phyloP scores from a whole-genome alignment of 495 filamentous ascomycete species.

The Aspergillus affinis region DNA sequence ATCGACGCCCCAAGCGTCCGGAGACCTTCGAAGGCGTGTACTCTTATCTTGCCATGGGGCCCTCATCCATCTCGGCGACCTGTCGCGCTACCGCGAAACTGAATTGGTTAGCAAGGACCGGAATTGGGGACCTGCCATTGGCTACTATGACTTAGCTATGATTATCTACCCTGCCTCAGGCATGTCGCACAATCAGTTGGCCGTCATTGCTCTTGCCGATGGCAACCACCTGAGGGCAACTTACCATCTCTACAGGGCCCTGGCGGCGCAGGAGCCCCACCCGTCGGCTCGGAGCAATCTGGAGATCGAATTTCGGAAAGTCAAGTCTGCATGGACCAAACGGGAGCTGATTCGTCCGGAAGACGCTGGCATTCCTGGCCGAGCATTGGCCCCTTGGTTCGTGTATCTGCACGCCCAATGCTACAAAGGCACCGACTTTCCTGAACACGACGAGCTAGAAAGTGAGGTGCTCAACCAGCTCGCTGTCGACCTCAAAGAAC shows the following conservation, averaged over 20 bases:
- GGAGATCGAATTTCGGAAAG: conserved; percentile 75
- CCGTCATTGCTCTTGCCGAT: conserved; percentile 76
- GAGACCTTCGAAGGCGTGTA: conserved; percentile 54
- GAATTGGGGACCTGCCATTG: conserved; percentile 77
- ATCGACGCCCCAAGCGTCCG: conserved; percentile 38
- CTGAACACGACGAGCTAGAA: conserved; percentile 80
- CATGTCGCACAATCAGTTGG: conserved; percentile 82
- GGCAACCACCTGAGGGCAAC: conserved; percentile 76
- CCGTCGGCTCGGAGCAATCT: conserved; percentile 72
- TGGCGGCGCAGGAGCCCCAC: conserved; percentile 70
- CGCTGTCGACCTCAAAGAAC: conserved; percentile 68
- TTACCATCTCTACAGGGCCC: conserved; percentile 84
- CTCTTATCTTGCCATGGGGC: conserved; percentile 78
- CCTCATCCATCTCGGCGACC: conserved; percentile 83
- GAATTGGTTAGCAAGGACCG: conserved; percentile 61
- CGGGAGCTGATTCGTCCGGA: conserved; percentile 55
- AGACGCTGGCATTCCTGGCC: conserved; percentile 50
- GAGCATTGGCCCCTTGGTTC: conserved; percentile 73
- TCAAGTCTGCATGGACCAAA: conserved; percentile 59
- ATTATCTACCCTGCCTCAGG: conserved; percentile 77
- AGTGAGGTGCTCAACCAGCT: conserved; percentile 79
- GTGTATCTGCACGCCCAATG: conserved; percentile 84
- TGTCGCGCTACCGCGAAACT: conserved; percentile 85
- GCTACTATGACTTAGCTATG: conserved; percentile 81
- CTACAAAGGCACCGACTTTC: conserved; percentile 69